Evolutionary conservation across 192 early-diverging fungal species (phyloP), one percentile per base, ranked within the genome.

Genomic region (Podila clonocystis): DNA sequence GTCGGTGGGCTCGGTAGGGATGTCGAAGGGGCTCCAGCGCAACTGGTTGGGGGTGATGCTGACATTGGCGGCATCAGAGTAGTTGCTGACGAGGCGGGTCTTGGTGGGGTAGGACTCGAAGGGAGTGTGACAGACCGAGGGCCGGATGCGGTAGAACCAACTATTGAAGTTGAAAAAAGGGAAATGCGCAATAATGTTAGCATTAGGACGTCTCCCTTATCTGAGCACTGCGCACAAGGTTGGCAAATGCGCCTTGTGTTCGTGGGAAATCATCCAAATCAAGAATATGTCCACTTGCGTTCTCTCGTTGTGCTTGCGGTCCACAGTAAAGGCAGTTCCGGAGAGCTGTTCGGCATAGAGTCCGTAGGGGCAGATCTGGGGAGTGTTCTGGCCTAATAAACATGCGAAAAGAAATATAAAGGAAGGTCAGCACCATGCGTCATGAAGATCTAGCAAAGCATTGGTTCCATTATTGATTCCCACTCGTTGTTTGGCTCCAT

Each of bases 91-190:
- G 7, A 95, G 69, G 48, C 85, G 70, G 24, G 67, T 59, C 12
- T 83, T 70, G 13, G 38, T 58, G 11, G 41, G 58, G 33, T 49
- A 41, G 75, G 76, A 69, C 67, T 75, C 57, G 74, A 92, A 97
- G 2, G 96, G 95, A 4, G 72, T 76, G 64, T 99, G 97, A 66
- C 89, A 86, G 28, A 95, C 96, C 0, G 96, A 95, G 19, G 97
- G 96, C 30, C 90, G 94, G 79, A 99, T 95, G 72, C 97, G 95
- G 83, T 99, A 99, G 36, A 99, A 82, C 97, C 97, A 99, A 66
- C 92, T 93, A 78, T 29, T 49, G 28, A 38, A 59, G 58, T 22
- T 33, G 33, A 52, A 26, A 64, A 19, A 19, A 67, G 6, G 19
- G 22, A 50, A 22, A 33, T 41, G 13, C 30, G 29, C 0, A 20